Percentiles rank a stretch among this genome's conserved stretches.
These are phyloP conservation scores for Handroanthus guayacan DNA, from an alignment of 257 asterid genomes.

Conservation along the genomic window DNA sequence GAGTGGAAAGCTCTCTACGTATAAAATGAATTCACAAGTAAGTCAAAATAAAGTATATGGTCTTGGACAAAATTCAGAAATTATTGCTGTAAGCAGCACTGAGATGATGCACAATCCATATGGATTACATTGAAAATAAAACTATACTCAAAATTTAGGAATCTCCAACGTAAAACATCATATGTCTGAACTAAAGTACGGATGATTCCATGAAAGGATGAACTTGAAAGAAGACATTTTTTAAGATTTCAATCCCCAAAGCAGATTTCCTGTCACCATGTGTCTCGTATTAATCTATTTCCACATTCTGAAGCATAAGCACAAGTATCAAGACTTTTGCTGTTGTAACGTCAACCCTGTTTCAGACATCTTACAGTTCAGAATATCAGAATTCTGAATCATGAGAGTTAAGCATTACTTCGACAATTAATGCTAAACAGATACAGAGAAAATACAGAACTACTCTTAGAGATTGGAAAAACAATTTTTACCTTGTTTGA, in stretches of 20 bases:
- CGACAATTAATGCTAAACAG: background rate
- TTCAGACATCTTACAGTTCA: background rate
- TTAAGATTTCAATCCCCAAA: background rate
- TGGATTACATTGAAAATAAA: background rate
- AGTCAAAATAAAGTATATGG: background rate
- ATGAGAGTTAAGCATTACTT: slow-evolving; percentile 7
- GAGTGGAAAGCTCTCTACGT: background rate
- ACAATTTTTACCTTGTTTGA: slow-evolving; percentile 76
- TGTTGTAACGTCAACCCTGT: background rate
- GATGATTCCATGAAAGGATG: slow-evolving; percentile 4
- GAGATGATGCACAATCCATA: slow-evolving; percentile 19
- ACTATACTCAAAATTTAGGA: background rate
- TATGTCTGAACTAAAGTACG: background rate
- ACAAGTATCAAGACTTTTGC: slow-evolving; percentile 1
- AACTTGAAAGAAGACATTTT: background rate
- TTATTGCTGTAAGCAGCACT: slow-evolving; percentile 4
- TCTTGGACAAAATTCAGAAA: slow-evolving; percentile 16
- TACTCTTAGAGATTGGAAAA: slow-evolving; percentile 15
- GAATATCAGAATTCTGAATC: background rate
- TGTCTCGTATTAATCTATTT: background rate
- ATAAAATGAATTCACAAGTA: slow-evolving; percentile 5
- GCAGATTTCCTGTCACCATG: background rate
- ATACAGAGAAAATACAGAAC: slow-evolving; percentile 1
- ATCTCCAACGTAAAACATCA: background rate
- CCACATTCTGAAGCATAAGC: background rate